These are phyloP conservation scores for Aspergillus neotritici DNA, from an alignment of 2,329 filamentous ascomycete species.

Conservation along the genomic window DNA sequence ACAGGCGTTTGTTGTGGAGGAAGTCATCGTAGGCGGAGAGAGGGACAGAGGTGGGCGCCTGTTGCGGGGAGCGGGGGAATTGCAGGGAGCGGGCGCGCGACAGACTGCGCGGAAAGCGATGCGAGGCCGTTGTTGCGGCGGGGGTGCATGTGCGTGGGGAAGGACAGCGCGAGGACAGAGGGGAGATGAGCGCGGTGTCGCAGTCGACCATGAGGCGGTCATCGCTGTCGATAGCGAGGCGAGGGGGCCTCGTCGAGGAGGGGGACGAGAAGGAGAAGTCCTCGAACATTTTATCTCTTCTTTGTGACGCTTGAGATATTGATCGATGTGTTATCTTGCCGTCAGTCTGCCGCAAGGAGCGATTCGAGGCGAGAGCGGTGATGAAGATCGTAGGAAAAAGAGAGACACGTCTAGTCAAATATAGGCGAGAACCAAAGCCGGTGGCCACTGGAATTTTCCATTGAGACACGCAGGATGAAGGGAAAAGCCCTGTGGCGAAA, in stretches of 20 bases:
- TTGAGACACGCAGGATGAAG: too few species aligned
- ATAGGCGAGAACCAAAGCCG: too few species aligned
- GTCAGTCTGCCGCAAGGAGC: too few species aligned
- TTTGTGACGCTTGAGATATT: not conserved
- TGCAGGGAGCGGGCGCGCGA: slow-evolving; percentile 30
- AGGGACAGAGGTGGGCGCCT: slow-evolving; percentile 39
- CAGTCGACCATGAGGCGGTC: slow-evolving; percentile 33
- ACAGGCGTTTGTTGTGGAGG: slow-evolving; percentile 28
- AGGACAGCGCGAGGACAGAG: slow-evolving; percentile 39
- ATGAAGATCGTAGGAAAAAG: too few species aligned
- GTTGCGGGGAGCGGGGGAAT: slow-evolving; percentile 28
- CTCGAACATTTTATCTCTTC: slow-evolving; percentile 32
- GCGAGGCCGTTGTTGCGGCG: not conserved
- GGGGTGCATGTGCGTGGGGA: slow-evolving; percentile 31
- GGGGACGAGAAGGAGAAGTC: slow-evolving; percentile 39
- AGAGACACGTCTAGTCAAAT: too few species aligned
- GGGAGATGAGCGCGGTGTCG: slow-evolving; percentile 36
- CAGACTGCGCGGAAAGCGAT: slow-evolving; percentile 25
- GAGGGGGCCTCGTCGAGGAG: slow-evolving; percentile 25
- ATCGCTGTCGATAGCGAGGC: slow-evolving; percentile 27
- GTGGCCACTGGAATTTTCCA: too few species aligned
- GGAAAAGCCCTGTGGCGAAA: too few species aligned
- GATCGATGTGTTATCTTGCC: too few species aligned
- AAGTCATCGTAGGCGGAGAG: slow-evolving; percentile 35
- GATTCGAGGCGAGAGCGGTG: too few species aligned